A percentile compares a stretch with the other conserved stretches of the same genome.
Conservation (phyloP, 768 basidiomycete genomes). For the Tylopilus cervinicoccineus region DNA sequence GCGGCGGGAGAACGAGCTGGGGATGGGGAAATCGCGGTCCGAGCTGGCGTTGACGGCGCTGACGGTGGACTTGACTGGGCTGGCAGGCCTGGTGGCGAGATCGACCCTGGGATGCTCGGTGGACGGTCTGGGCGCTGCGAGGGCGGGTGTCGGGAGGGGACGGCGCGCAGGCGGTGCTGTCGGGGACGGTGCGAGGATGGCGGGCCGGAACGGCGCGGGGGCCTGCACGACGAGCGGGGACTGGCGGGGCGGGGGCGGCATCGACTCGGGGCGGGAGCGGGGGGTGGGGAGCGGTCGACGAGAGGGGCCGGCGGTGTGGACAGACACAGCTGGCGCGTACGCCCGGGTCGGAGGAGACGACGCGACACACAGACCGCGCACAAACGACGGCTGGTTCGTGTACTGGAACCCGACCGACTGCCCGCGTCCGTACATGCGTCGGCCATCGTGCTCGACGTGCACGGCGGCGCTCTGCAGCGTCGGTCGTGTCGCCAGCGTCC, state of each 20-base stretch:
- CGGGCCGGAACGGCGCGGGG: slow-evolving; percentile 30
- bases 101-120: slow-evolving; percentile 25
- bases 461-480: slow-evolving; percentile 8
- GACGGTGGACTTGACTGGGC: slow-evolving; percentile 18
- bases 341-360: slow-evolving; percentile 9
- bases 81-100: slow-evolving; percentile 17
- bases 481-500: slow-evolving; percentile 6
- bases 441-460: slow-evolving; percentile 12
- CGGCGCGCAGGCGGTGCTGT: slow-evolving; percentile 16
- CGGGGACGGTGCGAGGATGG: slow-evolving; percentile 20
- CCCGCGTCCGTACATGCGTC: background rate
- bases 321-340: slow-evolving; percentile 10
- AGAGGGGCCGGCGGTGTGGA: slow-evolving; percentile 18
- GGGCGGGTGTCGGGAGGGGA: slow-evolving; percentile 21
- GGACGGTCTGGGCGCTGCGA: background rate
- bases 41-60: slow-evolving; percentile 1
- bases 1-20: slow-evolving; percentile 23
- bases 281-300: slow-evolving; percentile 29
- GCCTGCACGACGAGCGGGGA: slow-evolving; percentile 24
- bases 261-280: slow-evolving; percentile 25
- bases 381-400: slow-evolving; percentile 4
- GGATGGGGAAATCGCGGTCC: slow-evolving; percentile 22
- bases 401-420: slow-evolving; percentile 22
- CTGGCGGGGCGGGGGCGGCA: slow-evolving; percentile 19
- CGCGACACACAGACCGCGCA: slow-evolving; percentile 3